Percentiles rank a stretch among this genome's conserved stretches.
phyloP scores from a whole-genome alignment of 2,329 filamentous ascomycete genomes.

The Reticulascus tulasneorum region DNA sequence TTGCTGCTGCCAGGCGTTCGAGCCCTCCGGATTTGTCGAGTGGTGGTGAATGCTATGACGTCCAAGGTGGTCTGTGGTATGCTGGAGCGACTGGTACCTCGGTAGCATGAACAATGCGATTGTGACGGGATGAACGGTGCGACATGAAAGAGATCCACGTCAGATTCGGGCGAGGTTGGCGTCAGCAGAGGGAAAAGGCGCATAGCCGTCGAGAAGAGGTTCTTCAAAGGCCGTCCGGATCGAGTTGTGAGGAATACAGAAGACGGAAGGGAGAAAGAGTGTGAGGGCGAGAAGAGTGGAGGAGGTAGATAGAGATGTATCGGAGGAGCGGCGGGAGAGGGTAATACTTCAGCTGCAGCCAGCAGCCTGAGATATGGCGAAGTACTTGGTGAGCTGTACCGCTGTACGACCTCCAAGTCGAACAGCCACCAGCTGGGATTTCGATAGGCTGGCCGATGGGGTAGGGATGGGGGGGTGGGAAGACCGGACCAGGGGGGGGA shows the following conservation, averaged over 20 bases:
- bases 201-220: slow-evolving; percentile 2
- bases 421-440: no score
- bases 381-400: slow-evolving; percentile 10
- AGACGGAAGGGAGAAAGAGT: background rate
- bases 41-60: slow-evolving; percentile 15
- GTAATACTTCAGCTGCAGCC: slow-evolving; percentile 14
- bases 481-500: no score
- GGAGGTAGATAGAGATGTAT: slow-evolving; percentile 4
- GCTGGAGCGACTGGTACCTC: slow-evolving; percentile 18
- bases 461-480: slow-evolving; percentile 4
- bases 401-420: slow-evolving; percentile 8
- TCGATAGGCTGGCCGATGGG: slow-evolving; percentile 2
- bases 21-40: background rate
- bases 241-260: background rate
- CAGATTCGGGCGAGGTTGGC: slow-evolving; percentile 1
- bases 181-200: slow-evolving; percentile 1
- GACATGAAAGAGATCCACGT: slow-evolving; percentile 8
- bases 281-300: slow-evolving; percentile 3
- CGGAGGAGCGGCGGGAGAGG: slow-evolving; percentile 10
- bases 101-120: slow-evolving; percentile 24
- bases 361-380: slow-evolving; percentile 9
- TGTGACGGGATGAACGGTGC: slow-evolving; percentile 14
- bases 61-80: slow-evolving; percentile 19
- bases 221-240: background rate
- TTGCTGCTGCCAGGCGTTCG: no score